These are phyloP conservation scores for Ogataea methylovora DNA, from an alignment of 805 yeast genomes.

Conservation along the genomic window DNA sequence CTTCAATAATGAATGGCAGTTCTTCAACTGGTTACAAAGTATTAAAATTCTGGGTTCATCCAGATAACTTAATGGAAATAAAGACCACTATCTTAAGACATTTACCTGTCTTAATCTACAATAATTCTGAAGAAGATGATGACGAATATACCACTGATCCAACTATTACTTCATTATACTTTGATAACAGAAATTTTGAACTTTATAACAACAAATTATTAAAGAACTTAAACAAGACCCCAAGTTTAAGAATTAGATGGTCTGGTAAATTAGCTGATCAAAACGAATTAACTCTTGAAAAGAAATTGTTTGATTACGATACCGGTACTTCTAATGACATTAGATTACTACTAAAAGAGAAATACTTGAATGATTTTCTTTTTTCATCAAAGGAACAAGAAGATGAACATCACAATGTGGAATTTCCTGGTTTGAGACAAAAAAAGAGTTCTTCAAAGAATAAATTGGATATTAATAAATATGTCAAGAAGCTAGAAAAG, in stretches of 20 bases:
- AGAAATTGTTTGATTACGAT: conserved; percentile 59
- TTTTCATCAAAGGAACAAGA: conserved; percentile 8
- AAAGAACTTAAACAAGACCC: conserved; percentile 50
- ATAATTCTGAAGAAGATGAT: conserved; percentile 41
- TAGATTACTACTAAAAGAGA: conserved; percentile 68
- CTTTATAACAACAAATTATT: conserved; percentile 78
- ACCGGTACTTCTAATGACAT: conserved; percentile 42
- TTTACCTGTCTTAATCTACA: conserved; percentile 81
- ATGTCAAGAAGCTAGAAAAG: conserved; percentile 53
- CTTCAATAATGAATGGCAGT: conserved; percentile 8
- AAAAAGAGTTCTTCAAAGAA: conserved; percentile 21
- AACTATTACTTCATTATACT: conserved; percentile 75
- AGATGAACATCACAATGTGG: conserved; percentile 2
- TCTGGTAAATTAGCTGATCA: conserved; percentile 72
- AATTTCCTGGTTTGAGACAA: conserved; percentile 36
- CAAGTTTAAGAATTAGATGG: conserved; percentile 86
- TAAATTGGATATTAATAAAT: conserved; percentile 33
- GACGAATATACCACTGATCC: conserved; percentile 61
- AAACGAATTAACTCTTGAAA: conserved; percentile 76
- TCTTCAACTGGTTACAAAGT: conserved; percentile 37
- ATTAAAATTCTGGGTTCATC: conserved; percentile 92
- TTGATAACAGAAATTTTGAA: conserved; percentile 78
- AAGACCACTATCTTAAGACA: conserved; percentile 92
- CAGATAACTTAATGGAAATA: conserved; percentile 95
- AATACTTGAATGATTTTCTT: conserved; percentile 69